A percentile compares a stretch with the other conserved stretches of the same genome.
phyloP scores from a whole-genome alignment of 2,329 filamentous ascomycete genomes.

The Aquanectria penicillioides region DNA sequence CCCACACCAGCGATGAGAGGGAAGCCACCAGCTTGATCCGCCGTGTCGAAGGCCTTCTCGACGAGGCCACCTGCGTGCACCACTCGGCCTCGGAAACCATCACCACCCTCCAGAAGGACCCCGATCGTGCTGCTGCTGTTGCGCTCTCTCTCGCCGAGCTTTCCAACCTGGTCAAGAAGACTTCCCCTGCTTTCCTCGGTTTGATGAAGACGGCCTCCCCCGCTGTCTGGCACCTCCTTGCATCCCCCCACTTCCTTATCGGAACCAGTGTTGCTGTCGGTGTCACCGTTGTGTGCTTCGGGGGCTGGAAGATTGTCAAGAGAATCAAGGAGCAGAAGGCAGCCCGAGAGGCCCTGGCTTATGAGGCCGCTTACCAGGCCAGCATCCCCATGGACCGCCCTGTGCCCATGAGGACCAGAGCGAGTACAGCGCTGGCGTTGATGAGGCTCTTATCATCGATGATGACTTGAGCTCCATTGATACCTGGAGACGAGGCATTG shows the following conservation, averaged over 20 bases:
- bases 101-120: constrained; percentile 73
- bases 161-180: constrained; percentile 81
- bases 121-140: constrained; percentile 92
- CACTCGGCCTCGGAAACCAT: constrained; percentile 87
- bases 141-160: constrained; percentile 93
- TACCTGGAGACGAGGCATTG: constrained; percentile 67
- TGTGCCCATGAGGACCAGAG: constrained; percentile 41
- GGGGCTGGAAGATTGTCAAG: constrained; percentile 97
- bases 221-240: constrained; percentile 84
- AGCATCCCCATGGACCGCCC: constrained; percentile 40
- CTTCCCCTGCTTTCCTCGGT: constrained; percentile 82
- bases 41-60: constrained; percentile 79
- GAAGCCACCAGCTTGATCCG: constrained; percentile 69
- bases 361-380: constrained; percentile 36
- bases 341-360: constrained; percentile 43
- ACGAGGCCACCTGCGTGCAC: constrained; percentile 90
- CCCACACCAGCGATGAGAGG: constrained; percentile 62
- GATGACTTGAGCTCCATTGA: constrained; percentile 69
- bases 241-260: constrained; percentile 93
- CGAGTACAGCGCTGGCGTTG: constrained; percentile 50
- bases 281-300: constrained; percentile 94
- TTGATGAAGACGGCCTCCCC: constrained; percentile 84
- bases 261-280: constrained; percentile 89
- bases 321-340: constrained; percentile 67
- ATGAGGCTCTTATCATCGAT: constrained; percentile 67